A percentile compares a stretch with the other conserved stretches of the same genome.
These are phyloP conservation scores for Wallemia ichthyophaga DNA, from an alignment of 1,284 basidiomycete species.

Conservation along the genomic window DNA sequence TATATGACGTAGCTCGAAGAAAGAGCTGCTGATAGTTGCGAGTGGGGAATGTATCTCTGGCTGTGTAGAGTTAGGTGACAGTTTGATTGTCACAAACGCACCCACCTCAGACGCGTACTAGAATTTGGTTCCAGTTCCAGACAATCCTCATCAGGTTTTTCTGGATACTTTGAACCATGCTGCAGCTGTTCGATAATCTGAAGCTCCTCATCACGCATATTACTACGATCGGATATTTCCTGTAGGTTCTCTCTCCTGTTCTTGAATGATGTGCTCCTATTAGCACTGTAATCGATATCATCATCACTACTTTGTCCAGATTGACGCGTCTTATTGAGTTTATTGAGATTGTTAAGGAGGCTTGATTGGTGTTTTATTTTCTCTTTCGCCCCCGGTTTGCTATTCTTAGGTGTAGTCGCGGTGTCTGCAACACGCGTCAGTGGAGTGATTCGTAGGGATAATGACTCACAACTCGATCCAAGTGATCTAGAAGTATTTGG, in stretches of 20 bases:
- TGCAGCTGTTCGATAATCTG: conserved; percentile 40
- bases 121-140: conserved; percentile 57
- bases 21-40: conserved; percentile 51
- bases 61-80: conserved; percentile 17
- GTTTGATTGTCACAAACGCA: conserved; percentile 8
- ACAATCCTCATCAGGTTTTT: conserved; percentile 21
- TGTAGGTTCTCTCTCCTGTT: not conserved
- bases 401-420: too few species aligned
- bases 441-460: too few species aligned
- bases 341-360: not conserved
- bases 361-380: not conserved
- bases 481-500: not conserved
- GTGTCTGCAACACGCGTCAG: too few species aligned
- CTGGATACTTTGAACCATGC: conserved; percentile 36
- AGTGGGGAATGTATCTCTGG: conserved; percentile 38
- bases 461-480: too few species aligned
- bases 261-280: not conserved
- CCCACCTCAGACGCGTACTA: conserved; percentile 48
- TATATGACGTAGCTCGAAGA: conserved; percentile 56
- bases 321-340: not conserved
- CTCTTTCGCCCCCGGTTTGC: not conserved
- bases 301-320: not conserved
- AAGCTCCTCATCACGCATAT: conserved; percentile 30
- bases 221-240: not conserved
- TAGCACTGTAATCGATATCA: not conserved